A percentile compares a stretch with the other conserved stretches of the same genome.
phyloP scores from a whole-genome alignment of 208 protist genomes.

The Trypanosoma lewisi region DNA sequence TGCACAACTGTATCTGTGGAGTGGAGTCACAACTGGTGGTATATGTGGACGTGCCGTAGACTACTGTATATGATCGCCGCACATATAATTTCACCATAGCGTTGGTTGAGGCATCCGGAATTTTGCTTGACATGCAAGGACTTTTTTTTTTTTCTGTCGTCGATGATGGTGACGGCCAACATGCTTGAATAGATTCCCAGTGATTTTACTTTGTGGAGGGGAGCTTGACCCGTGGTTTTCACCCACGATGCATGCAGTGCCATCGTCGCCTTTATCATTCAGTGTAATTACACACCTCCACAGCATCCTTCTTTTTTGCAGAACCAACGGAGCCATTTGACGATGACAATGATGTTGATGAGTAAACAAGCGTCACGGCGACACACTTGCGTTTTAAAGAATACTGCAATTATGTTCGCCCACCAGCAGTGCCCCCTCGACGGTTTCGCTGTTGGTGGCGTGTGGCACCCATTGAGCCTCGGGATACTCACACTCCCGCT shows the following conservation, averaged over 20 bases:
- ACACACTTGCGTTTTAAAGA: constrained; percentile 3
- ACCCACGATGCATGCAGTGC: background rate
- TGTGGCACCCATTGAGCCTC: background rate
- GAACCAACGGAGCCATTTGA: background rate
- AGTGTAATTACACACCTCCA: no score
- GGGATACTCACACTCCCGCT: background rate
- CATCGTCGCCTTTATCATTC: no score
- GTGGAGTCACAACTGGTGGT: background rate
- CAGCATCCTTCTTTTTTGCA: background rate
- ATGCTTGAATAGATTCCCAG: background rate
- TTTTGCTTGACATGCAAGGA: constrained; percentile 1
- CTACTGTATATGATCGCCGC: constrained; percentile 1
- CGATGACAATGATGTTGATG: background rate
- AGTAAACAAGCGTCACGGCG: constrained; percentile 12
- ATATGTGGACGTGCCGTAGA: constrained; percentile 12
- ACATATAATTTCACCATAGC: constrained; percentile 2
- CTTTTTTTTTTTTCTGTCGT: no score
- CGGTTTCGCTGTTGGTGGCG: background rate
- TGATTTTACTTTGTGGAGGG: background rate
- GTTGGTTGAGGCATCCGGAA: constrained; percentile 11
- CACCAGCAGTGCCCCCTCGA: constrained; percentile 16
- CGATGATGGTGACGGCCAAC: no score
- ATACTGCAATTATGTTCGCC: constrained; percentile 2
- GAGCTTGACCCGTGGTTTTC: background rate
- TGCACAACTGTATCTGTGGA: background rate